Conservation (phyloP, 2,329 filamentous ascomycete species). For the Stenocarpella maydis region DNA sequence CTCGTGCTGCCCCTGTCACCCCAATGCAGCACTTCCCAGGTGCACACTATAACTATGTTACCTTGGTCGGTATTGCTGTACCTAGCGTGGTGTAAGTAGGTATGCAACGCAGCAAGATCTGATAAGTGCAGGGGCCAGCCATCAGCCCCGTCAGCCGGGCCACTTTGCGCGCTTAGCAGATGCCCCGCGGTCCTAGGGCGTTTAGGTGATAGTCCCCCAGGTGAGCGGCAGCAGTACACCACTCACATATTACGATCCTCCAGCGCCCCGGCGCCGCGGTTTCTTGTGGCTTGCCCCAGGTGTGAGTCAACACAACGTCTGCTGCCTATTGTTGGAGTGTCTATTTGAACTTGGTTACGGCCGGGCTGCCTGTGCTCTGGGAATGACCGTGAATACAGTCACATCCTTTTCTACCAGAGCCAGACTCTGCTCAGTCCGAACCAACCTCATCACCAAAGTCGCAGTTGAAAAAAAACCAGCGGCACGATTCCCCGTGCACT, state of each 20-base stretch:
- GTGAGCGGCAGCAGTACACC: background rate
- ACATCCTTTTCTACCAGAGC: background rate
- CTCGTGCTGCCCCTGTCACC: slow-evolving; percentile 30
- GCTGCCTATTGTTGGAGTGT: slow-evolving; percentile 12
- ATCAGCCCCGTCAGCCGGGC: background rate
- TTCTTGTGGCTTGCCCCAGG: slow-evolving; percentile 2
- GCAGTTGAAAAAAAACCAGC: background rate
- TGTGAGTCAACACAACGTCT: slow-evolving; percentile 18
- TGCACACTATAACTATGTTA: too few relatives aligned
- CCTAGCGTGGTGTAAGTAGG: too few relatives aligned
- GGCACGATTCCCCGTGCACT: slow-evolving; percentile 1
- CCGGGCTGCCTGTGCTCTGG: background rate
- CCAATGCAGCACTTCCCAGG: slow-evolving; percentile 23
- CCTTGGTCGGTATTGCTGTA: too few relatives aligned
- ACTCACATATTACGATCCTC: slow-evolving; percentile 9
- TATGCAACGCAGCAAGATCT: background rate
- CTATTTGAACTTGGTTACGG: background rate
- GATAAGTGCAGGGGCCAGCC: slow-evolving; percentile 14
- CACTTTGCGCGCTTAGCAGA: slow-evolving; percentile 25
- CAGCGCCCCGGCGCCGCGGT: slow-evolving; percentile 11
- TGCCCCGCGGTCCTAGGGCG: slow-evolving; percentile 4
- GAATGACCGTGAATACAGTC: slow-evolving; percentile 19
- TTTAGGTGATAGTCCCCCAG: background rate
- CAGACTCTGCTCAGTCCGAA: background rate
- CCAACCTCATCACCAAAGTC: background rate